These are phyloP conservation scores for Camptophora hylomeconis DNA, from an alignment of 2,329 filamentous ascomycete genomes.

Conservation along the genomic window DNA sequence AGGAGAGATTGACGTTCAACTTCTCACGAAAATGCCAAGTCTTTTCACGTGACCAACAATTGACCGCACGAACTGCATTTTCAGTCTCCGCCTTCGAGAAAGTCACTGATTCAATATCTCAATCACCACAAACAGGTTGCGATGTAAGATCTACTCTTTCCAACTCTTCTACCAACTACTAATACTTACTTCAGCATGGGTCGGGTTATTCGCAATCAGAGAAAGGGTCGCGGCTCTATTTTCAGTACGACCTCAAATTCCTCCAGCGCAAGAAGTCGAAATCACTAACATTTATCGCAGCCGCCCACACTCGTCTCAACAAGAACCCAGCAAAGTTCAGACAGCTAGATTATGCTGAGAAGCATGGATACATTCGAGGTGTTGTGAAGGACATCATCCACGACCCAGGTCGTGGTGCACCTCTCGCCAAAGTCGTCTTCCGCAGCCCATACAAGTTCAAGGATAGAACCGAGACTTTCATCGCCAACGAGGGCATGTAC, in stretches of 20 bases:
- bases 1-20: no score
- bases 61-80: no score
- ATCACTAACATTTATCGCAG: slow-evolving; percentile 28
- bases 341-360: slow-evolving; percentile 89
- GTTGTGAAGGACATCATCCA: slow-evolving; percentile 99
- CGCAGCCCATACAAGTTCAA: slow-evolving; percentile 98
- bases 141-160: slow-evolving; percentile 4
- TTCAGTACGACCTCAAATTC: slow-evolving; percentile 45
- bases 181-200: slow-evolving; percentile 34
- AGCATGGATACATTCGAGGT: slow-evolving; percentile 94
- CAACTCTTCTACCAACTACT: not conserved
- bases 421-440: slow-evolving; percentile 93
- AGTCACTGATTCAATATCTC: no score
- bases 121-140: slow-evolving; percentile 4
- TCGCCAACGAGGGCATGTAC: slow-evolving; percentile 99
- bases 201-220: slow-evolving; percentile 67
- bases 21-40: no score
- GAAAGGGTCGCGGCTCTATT: slow-evolving; percentile 65
- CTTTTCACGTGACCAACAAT: not conserved
- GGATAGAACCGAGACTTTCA: slow-evolving; percentile 97
- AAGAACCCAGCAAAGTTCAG: slow-evolving; percentile 93
- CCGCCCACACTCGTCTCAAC: slow-evolving; percentile 79
- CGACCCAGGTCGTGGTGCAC: slow-evolving; percentile 95
- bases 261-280: slow-evolving; percentile 2
- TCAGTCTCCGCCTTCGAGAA: no score